Base-by-base conservation (phyloP, 2,329 filamentous ascomycete species). In the Ceratocystis lukuohia region DNA sequence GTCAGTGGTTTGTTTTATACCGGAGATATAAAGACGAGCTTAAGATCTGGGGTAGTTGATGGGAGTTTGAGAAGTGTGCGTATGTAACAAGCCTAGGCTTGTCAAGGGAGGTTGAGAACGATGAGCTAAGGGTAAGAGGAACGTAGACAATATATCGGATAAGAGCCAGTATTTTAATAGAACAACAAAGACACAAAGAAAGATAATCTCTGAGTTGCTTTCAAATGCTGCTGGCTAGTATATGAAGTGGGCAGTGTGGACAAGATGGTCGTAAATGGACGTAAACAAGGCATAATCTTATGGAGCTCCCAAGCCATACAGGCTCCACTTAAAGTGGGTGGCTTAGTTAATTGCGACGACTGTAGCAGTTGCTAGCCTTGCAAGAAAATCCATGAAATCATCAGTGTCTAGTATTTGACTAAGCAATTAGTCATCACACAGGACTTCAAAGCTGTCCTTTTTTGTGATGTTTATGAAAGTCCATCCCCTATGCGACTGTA, bases 371-470 rank as follows among this genome's bases (percentile, higher is more conserved):
- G 28, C 56, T 41, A 59, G 56, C 56, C 56, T 59, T 59, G 56
- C 56, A 59, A 25, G 15, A 33, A 33, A 4, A 4, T 28, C 15
- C 25, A 37, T 41, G 10, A 15, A 41, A 41, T 15, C 37, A 41
- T 41, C 10, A 41, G 37, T 41, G 37, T 41, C 12, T 15, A 6
- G 30, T 15, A 1, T 3, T 15, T 59, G 28, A 59, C 56, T 59
- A 30, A 37, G 30, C 6, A 6, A 37, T 59, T 59, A 59, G 28
- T 59, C 56, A 59, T 20, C 48, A 59, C 28, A 59, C 28, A 20
- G 56, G 22, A 41, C 37, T 41, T 41, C 56, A 59, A 59, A 59
- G 56, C 61, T 62, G 33, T 62, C 44, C 61, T 62, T 28, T 46
- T 62, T 46, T 15, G 37, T 28, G 8, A 45, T 15, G 37, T 28